Conservation (phyloP, 371 early-diverging fungal species). For the Syncephalis fuscata region DNA sequence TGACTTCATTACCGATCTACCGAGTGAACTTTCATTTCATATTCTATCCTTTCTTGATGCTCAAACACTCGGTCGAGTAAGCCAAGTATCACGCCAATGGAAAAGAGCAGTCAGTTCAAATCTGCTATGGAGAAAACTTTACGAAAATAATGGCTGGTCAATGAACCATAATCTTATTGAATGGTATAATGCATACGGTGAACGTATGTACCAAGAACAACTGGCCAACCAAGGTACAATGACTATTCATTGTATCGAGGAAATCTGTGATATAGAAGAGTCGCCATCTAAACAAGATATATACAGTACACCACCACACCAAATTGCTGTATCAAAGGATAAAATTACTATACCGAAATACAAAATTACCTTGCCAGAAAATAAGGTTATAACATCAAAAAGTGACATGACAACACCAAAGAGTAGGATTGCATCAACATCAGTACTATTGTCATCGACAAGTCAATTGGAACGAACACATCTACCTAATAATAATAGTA, state of each 20-base stretch:
- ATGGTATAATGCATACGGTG: slow-evolving; percentile 14
- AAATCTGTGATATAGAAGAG: not conserved
- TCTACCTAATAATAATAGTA: no score
- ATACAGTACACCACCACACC: not conserved
- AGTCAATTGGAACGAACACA: no score
- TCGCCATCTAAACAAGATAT: not conserved
- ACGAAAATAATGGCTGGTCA: slow-evolving; percentile 24
- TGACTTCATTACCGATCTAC: slow-evolving; percentile 41
- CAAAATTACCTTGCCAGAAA: no score
- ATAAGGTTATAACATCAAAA: no score
- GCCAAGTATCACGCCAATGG: slow-evolving; percentile 46
- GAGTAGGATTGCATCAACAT: no score
- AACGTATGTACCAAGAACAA: not conserved
- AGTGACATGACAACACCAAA: no score
- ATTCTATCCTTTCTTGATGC: slow-evolving; percentile 35
- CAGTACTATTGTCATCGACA: no score
- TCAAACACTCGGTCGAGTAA: slow-evolving; percentile 20
- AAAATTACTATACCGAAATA: no score
- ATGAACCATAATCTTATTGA: slow-evolving; percentile 24
- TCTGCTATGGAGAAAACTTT: slow-evolving; percentile 44
- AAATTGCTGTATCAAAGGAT: no score
- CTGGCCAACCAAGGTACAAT: not conserved
- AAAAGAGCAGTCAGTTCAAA: slow-evolving; percentile 31
- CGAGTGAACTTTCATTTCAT: slow-evolving; percentile 39
- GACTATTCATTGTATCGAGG: not conserved